phyloP scores from a whole-genome alignment of 352 stramenopile species.

The Phytopythium cucurbitacearum region DNA sequence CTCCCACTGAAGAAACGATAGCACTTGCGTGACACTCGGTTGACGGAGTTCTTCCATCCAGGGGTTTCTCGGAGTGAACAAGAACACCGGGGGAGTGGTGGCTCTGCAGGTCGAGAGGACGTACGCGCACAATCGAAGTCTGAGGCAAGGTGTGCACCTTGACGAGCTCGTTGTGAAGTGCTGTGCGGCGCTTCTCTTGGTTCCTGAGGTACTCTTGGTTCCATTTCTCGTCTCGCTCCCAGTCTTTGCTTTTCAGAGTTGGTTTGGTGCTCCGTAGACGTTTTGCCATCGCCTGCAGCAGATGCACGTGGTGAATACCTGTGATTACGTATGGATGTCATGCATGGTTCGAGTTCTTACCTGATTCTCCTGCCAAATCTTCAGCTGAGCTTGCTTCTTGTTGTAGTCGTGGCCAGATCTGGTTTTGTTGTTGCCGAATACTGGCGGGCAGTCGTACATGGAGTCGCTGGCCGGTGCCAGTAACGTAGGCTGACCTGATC shows the following conservation, averaged over 20 bases:
- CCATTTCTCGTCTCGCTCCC: conserved; percentile 70
- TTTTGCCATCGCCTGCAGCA: conserved; percentile 39
- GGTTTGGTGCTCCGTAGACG: conserved; percentile 58
- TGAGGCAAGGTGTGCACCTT: conserved; percentile 43
- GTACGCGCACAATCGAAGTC: conserved; percentile 20
- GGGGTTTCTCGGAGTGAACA: not conserved
- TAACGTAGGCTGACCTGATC: too few relatives aligned
- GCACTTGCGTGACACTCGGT: not conserved
- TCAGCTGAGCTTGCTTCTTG: conserved; percentile 60
- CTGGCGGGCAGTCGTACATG: conserved; percentile 14
- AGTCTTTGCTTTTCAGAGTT: conserved; percentile 62
- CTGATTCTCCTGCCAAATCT: conserved; percentile 77
- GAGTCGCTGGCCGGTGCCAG: not conserved
- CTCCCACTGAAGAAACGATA: not conserved
- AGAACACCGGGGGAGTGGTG: not conserved
- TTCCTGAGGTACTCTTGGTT: conserved; percentile 63
- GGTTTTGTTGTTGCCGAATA: conserved; percentile 15
- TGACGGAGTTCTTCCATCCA: not conserved
- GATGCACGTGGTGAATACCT: too few relatives aligned
- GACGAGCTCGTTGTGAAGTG: conserved; percentile 49
- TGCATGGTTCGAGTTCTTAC: conserved; percentile 7
- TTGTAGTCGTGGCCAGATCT: conserved; percentile 36
- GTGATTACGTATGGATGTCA: too few relatives aligned
- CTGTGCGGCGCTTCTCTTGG: conserved; percentile 42
- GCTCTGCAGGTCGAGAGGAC: conserved; percentile 19